These are phyloP conservation scores for Hanseniaspora mollemarum DNA, from an alignment of 805 yeast species.

Conservation along the genomic window DNA sequence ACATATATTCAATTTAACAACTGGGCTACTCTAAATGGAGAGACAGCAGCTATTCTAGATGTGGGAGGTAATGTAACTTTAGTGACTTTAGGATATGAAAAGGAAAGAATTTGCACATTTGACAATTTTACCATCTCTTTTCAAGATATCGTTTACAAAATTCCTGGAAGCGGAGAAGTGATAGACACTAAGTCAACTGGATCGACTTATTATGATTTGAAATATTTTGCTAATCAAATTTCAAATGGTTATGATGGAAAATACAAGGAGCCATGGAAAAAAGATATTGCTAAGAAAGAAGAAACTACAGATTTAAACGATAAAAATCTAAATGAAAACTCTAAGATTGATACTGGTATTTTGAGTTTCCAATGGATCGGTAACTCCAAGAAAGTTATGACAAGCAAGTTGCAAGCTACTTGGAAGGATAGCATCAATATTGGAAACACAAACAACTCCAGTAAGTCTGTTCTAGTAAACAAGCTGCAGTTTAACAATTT, in stretches of 20 bases:
- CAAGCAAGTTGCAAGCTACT: slow-evolving; percentile 15
- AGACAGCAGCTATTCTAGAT: slow-evolving; percentile 74
- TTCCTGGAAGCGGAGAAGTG: slow-evolving; percentile 22
- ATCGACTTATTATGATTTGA: slow-evolving; percentile 17
- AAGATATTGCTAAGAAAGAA: neutral
- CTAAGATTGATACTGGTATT: slow-evolving; percentile 30
- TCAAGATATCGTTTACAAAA: slow-evolving; percentile 32
- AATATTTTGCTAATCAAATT: slow-evolving; percentile 26
- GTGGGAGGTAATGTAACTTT: slow-evolving; percentile 54
- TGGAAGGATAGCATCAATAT: neutral
- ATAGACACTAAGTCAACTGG: slow-evolving; percentile 22
- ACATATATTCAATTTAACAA: slow-evolving; percentile 57
- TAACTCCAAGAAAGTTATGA: slow-evolving; percentile 30
- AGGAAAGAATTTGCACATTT: slow-evolving; percentile 27
- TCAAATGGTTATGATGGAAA: slow-evolving; percentile 14
- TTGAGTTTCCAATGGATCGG: slow-evolving; percentile 37
- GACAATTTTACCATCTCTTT: slow-evolving; percentile 30
- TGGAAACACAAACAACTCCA: neutral
- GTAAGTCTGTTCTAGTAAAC: slow-evolving; percentile 17
- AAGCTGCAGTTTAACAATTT: slow-evolving; percentile 29
- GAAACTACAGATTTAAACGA: neutral
- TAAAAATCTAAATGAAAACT: slow-evolving; percentile 29
- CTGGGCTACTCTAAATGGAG: slow-evolving; percentile 40
- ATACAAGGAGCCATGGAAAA: neutral
- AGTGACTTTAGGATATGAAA: slow-evolving; percentile 40